Evolutionary conservation across 805 yeast genomes (phyloP).

Genomic region (Yamadazyma sp.): DNA sequence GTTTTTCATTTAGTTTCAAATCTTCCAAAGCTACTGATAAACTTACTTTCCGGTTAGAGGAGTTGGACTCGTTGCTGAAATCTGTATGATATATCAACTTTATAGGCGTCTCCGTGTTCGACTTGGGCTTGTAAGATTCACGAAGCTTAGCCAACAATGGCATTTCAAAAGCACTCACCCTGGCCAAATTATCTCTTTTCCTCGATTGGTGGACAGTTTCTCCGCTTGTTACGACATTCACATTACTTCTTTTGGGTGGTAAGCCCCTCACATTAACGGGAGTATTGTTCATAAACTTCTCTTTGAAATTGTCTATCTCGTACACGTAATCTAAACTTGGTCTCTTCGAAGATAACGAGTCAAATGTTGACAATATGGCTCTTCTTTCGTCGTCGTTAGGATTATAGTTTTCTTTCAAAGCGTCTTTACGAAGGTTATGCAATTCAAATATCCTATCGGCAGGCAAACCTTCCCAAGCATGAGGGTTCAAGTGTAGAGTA

Average conservation of each 20-base stretch:
- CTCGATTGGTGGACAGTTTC: constrained; percentile 53
- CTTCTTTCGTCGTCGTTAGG: constrained; percentile 64
- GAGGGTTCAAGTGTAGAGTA: constrained; percentile 57
- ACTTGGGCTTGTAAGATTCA: constrained; percentile 58
- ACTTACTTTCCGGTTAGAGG: constrained; percentile 63
- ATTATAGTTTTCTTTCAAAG: constrained; percentile 40
- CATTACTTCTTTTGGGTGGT: constrained; percentile 39
- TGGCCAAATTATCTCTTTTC: constrained; percentile 69
- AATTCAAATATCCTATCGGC: constrained; percentile 60
- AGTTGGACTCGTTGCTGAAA: constrained; percentile 74
- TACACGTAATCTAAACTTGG: constrained; percentile 41
- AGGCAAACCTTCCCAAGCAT: constrained; percentile 68
- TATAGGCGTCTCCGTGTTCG: constrained; percentile 49
- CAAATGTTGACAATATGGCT: constrained; percentile 42
- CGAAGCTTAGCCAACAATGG: constrained; percentile 80
- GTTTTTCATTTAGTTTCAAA: constrained; percentile 50
- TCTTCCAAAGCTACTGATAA: constrained; percentile 55
- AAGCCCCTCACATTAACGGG: constrained; percentile 36
- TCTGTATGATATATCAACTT: constrained; percentile 65
- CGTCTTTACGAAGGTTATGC: constrained; percentile 56
- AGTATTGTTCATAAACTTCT: constrained; percentile 41
- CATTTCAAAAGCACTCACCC: constrained; percentile 89
- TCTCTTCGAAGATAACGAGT: constrained; percentile 27
- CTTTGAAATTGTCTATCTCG: constrained; percentile 44
- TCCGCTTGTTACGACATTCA: constrained; percentile 36